A percentile compares a stretch with the other conserved stretches of the same genome.
phyloP scores from a whole-genome alignment of 805 yeast genomes.

The Kurtzmaniella fragi region DNA sequence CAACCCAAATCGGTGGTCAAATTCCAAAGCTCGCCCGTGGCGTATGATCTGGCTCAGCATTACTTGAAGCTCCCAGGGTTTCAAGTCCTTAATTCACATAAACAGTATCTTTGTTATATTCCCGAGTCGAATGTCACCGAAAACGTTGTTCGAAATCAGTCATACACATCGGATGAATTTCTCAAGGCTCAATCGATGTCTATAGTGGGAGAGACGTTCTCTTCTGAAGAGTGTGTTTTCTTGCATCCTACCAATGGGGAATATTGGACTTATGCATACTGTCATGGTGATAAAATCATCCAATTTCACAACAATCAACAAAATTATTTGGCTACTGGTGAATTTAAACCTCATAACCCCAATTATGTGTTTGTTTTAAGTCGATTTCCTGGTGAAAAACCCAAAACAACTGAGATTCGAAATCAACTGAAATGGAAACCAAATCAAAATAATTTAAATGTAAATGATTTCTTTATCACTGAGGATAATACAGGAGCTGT shows the following conservation, averaged over 20 bases:
- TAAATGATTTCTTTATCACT: constrained; percentile 21
- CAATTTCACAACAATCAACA: constrained; percentile 42
- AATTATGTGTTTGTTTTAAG: constrained; percentile 31
- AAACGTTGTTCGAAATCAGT: background rate
- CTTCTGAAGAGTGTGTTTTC: constrained; percentile 17
- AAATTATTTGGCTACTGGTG: constrained; percentile 16
- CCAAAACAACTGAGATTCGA: constrained; percentile 9
- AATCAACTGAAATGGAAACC: constrained; percentile 18
- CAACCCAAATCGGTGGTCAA: too few relatives aligned
- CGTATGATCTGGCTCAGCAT: too few relatives aligned
- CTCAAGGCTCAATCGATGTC: constrained; percentile 14
- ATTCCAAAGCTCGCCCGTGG: too few relatives aligned
- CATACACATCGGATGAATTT: constrained; percentile 5
- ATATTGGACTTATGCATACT: constrained; percentile 54
- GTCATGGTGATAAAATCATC: constrained; percentile 42
- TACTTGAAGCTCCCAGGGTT: too few relatives aligned
- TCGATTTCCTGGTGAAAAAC: constrained; percentile 22
- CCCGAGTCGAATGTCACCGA: constrained; percentile 8
- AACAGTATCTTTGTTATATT: constrained; percentile 17
- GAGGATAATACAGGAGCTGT: constrained; percentile 23
- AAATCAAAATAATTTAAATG: constrained; percentile 9
- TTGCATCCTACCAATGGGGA: constrained; percentile 25
- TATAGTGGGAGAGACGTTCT: constrained; percentile 12
- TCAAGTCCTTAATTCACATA: background rate
- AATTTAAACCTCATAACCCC: constrained; percentile 29